A percentile compares a stretch with the other conserved stretches of the same genome.
These are phyloP conservation scores for Huntiella bhutanensis DNA, from an alignment of 2,329 filamentous ascomycete genomes.

Conservation along the genomic window DNA sequence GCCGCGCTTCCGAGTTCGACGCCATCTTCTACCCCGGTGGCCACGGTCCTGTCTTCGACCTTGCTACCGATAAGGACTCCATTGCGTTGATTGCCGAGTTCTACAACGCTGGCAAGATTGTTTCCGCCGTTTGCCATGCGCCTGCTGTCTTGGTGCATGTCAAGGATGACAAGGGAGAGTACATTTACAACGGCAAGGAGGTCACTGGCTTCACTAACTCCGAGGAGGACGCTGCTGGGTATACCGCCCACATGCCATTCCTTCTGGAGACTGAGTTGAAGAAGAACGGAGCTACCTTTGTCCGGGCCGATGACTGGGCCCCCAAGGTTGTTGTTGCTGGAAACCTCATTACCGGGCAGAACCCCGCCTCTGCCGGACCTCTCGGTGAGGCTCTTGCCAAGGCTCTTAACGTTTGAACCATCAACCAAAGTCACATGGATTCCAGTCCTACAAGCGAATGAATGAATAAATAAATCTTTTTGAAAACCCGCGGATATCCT, in stretches of 20 bases:
- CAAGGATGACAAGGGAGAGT: constrained; percentile 29
- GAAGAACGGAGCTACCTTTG: constrained; percentile 33
- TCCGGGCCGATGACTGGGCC: constrained; percentile 31
- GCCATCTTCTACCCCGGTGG: constrained; percentile 40
- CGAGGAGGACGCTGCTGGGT: constrained; percentile 28
- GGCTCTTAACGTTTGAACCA: constrained; percentile 18
- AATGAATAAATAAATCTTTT: not conserved
- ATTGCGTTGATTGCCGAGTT: constrained; percentile 45
- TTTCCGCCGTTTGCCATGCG: constrained; percentile 51
- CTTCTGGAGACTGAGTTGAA: constrained; percentile 35
- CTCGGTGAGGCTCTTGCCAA: constrained; percentile 33
- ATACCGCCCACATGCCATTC: constrained; percentile 37
- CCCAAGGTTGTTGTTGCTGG: constrained; percentile 32
- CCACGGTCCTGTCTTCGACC: constrained; percentile 49
- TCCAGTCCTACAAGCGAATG: not conserved
- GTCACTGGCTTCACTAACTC: constrained; percentile 46
- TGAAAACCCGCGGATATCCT: not conserved
- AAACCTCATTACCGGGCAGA: constrained; percentile 37
- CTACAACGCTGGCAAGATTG: constrained; percentile 38
- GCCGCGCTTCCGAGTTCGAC: constrained; percentile 40
- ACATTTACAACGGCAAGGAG: constrained; percentile 34
- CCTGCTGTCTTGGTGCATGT: constrained; percentile 43
- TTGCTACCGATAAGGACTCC: constrained; percentile 35
- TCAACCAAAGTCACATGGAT: no score
- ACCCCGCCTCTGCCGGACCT: constrained; percentile 31